A percentile compares a stretch with the other conserved stretches of the same genome.
Evolutionary conservation across 768 basidiomycete species (phyloP).

Genomic region (Boletus sensibilis): DNA sequence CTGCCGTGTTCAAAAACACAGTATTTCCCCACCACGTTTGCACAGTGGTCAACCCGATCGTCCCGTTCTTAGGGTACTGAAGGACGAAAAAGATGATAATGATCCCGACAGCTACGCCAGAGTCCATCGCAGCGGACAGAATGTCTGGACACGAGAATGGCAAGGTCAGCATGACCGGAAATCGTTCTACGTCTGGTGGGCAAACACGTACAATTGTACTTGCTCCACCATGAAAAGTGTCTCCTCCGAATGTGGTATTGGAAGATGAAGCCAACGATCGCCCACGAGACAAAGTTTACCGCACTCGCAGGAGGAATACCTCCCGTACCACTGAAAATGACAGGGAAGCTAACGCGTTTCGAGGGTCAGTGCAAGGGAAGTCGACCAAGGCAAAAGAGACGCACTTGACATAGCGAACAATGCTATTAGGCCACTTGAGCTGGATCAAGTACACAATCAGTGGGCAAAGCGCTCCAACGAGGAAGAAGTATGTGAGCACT

Average conservation of each 20-base stretch:
- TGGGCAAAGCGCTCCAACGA: constrained; percentile 66
- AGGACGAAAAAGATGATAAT: constrained; percentile 59
- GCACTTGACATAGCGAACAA: constrained; percentile 62
- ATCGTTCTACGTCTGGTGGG: neutral
- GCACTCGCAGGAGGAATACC: constrained; percentile 65
- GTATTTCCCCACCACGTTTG: constrained; percentile 75
- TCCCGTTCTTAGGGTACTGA: constrained; percentile 64
- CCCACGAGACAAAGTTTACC: constrained; percentile 67
- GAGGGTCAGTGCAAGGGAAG: neutral
- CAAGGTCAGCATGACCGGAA: constrained; percentile 15
- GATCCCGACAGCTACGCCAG: constrained; percentile 59
- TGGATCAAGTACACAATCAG: constrained; percentile 51
- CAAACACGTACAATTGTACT: constrained; percentile 40
- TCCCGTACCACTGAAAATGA: constrained; percentile 56
- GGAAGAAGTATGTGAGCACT: constrained; percentile 72
- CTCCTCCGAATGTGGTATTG: constrained; percentile 57
- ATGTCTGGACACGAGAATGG: constrained; percentile 41
- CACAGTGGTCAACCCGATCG: constrained; percentile 52
- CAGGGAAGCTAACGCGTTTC: constrained; percentile 35
- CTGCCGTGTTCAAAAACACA: constrained; percentile 28
- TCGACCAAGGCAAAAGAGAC: constrained; percentile 19
- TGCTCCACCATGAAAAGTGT: constrained; percentile 69
- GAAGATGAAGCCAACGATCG: constrained; percentile 64
- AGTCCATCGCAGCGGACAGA: constrained; percentile 69
- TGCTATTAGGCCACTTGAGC: constrained; percentile 61